A percentile compares a stretch with the other conserved stretches of the same genome.
phyloP scores from a whole-genome alignment of 2,329 filamentous ascomycete species.

The Colletotrichum sp. region DNA sequence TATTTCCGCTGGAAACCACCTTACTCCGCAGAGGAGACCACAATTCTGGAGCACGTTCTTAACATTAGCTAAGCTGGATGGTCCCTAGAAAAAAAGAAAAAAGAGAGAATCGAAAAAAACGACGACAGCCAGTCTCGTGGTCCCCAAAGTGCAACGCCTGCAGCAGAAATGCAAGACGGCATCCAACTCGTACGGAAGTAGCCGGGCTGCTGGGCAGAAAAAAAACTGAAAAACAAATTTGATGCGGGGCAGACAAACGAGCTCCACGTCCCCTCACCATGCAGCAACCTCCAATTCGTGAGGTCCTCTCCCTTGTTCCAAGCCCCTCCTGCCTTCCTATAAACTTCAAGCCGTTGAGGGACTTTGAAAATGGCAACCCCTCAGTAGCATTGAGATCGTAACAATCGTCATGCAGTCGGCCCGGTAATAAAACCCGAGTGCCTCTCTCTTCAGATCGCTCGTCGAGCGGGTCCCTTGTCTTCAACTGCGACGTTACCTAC shows the following conservation, averaged over 20 bases:
- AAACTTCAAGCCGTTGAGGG: neutral
- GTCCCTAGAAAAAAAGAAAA: neutral
- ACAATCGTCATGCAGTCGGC: neutral
- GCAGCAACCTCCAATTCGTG: neutral
- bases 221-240: conserved; percentile 24
- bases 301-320: neutral
- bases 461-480: neutral
- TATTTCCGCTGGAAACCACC: neutral
- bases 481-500: neutral
- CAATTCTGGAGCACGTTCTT: neutral
- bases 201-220: conserved; percentile 25
- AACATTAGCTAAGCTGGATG: neutral
- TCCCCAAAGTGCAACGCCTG: neutral
- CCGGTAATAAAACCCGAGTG: neutral
- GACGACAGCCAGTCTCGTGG: neutral
- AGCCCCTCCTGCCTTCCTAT: neutral
- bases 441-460: neutral
- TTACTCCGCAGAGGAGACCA: neutral
- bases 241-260: neutral
- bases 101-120: neutral
- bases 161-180: neutral
- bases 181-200: neutral
- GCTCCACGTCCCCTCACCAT: neutral
- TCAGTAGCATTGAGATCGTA: neutral
- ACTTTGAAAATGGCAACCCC: neutral